A percentile compares a stretch with the other conserved stretches of the same genome.
phyloP scores from a whole-genome alignment of 352 stramenopile species.

The Stephanocyclus meneghinianus region DNA sequence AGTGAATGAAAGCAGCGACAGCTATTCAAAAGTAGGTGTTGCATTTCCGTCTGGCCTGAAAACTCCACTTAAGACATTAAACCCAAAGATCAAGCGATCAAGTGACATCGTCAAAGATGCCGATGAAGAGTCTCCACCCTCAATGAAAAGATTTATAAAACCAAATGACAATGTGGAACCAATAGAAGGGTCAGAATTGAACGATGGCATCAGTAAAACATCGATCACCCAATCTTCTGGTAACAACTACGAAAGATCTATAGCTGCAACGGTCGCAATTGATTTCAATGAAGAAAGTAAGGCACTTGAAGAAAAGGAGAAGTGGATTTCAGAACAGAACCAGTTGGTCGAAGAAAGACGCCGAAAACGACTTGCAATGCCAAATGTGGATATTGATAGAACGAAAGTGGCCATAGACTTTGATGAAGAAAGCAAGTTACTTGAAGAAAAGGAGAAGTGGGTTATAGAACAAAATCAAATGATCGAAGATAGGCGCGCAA shows the following conservation, averaged over 20 bases:
- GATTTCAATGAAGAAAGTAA: constrained; percentile 19
- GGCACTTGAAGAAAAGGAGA: constrained; percentile 10
- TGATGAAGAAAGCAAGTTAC: background rate
- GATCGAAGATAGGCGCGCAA: background rate
- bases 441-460: constrained; percentile 5
- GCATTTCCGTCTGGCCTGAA: background rate
- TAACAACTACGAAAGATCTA: constrained; percentile 20
- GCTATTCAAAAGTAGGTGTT: background rate
- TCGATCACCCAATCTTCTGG: background rate
- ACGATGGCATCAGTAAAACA: too few species aligned
- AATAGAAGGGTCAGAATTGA: too few species aligned
- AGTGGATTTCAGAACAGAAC: constrained; percentile 33
- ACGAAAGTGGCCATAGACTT: background rate
- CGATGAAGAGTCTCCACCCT: background rate
- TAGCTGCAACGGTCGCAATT: background rate
- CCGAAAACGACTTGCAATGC: constrained; percentile 3
- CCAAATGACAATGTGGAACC: too few species aligned
- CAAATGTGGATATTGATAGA: background rate
- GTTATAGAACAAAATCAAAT: constrained; percentile 8
- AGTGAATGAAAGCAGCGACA: background rate
- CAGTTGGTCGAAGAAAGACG: constrained; percentile 23
- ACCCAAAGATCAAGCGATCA: background rate
- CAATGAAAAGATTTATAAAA: too few species aligned
- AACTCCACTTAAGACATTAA: background rate
- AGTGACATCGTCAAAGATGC: background rate